phyloP scores from a whole-genome alignment of 2,329 filamentous ascomycete genomes.

The Nigrospora sphaerica region DNA sequence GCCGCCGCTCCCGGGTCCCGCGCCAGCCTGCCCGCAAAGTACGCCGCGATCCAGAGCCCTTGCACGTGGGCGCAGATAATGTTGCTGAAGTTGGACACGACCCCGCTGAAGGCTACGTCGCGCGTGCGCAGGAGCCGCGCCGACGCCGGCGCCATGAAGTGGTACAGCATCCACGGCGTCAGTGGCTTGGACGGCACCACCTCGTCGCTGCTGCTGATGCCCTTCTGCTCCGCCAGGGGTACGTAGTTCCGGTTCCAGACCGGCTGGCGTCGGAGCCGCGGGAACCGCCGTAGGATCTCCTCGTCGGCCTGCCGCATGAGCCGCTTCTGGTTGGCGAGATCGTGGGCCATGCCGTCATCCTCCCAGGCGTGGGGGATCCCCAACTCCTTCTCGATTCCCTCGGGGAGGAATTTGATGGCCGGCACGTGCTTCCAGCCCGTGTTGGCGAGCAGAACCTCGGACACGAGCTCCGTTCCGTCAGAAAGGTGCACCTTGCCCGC shows the following conservation, averaged over 20 bases:
- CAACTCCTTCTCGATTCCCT: constrained; percentile 31
- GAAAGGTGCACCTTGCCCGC: constrained; percentile 33
- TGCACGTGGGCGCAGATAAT: constrained; percentile 35
- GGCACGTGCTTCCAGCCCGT: constrained; percentile 47
- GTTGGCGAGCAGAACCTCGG: constrained; percentile 45
- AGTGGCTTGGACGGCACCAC: constrained; percentile 11
- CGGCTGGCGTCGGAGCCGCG: constrained; percentile 37
- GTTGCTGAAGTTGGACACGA: constrained; percentile 37
- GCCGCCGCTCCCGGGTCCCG: not conserved
- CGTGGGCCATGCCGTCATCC: constrained; percentile 15
- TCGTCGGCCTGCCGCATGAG: constrained; percentile 34
- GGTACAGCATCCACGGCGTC: constrained; percentile 34
- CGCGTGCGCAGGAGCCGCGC: constrained; percentile 24
- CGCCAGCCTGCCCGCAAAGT: constrained; percentile 39
- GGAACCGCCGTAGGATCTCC: constrained; percentile 43
- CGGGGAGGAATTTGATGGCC: constrained; percentile 35
- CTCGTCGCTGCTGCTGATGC: constrained; percentile 13
- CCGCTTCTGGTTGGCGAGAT: constrained; percentile 28
- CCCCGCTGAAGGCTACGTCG: constrained; percentile 40
- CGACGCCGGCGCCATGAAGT: constrained; percentile 36
- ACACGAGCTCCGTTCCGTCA: constrained; percentile 30
- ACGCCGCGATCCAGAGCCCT: constrained; percentile 50
- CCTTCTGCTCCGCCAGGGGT: constrained; percentile 30
- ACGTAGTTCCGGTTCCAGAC: constrained; percentile 36
- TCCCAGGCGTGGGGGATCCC: constrained; percentile 32